Evolutionary conservation across 2,329 filamentous ascomycete genomes (phyloP), one percentile per base, ranked within the genome.

Genomic region (Talaromyces sp.): DNA sequence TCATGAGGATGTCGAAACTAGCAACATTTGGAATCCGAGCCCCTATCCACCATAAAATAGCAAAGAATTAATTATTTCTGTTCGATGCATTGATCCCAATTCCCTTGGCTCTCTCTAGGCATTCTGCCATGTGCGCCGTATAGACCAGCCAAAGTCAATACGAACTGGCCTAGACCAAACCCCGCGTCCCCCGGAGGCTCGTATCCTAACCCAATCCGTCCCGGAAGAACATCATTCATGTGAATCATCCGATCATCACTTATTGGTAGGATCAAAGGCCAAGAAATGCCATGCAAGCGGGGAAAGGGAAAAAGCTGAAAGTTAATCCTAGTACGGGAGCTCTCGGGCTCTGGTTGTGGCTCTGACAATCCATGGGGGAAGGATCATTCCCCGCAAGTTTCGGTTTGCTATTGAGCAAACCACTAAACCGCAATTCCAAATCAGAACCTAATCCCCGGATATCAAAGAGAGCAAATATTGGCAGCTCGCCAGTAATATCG

Each of bases 1-100:
- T 79, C 62, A 70, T 78, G 60, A 67, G 58, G 41, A 70, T 71
- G 66, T 77, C 74, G 31, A 77, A 73, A 66, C 67, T 79, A 67
- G 79, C 70, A 70, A 79, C 22, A 22, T 22, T 22, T 22, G 35
- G 56, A 31, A 59, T 14, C 47, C 56, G 16, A 59, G 37, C 22
- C 14, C 16, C 16, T 54, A n/a, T 56, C 37, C 3, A 37, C n/a
- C 22, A 11, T 14, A 24, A 3, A 22, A 52, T 16, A 22, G 35
- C 8, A 22, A 2, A 22, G 1, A 56, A n/a, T 33, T n/a, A n/a
- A n/a, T 52, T 33, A 3, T 33, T 14, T 31, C 14, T 37, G 3
- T 52, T 11, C 8, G 33, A 35, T 8, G 2, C 31, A 22, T 3
- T 37, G 11, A n/a, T 19, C 16, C 50, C 10, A 6, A 56, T n/a